Evolutionary conservation across 2,329 filamentous ascomycete species (phyloP).

Genomic region (Didymella lethalis): DNA sequence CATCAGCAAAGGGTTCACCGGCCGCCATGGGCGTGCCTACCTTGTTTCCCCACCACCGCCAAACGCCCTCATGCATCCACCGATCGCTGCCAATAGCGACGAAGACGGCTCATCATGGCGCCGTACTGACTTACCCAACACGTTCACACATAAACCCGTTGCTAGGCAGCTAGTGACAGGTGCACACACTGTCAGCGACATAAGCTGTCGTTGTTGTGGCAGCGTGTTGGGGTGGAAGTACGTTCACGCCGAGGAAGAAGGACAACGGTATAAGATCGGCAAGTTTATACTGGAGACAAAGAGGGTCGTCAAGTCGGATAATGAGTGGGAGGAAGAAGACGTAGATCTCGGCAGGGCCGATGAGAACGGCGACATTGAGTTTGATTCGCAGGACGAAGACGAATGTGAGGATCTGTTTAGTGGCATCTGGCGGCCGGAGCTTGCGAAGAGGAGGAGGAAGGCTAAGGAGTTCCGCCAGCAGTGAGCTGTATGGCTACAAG

Average conservation of each 20-base stretch:
- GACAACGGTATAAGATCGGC: constrained; percentile 70
- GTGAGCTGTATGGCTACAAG: background rate
- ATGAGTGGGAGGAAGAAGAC: constrained; percentile 60
- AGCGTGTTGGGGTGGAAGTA: constrained; percentile 71
- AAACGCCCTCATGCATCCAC: constrained; percentile 27
- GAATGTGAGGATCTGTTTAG: constrained; percentile 72
- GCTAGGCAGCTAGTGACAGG: constrained; percentile 69
- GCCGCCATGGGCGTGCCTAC: constrained; percentile 70
- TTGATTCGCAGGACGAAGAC: constrained; percentile 71
- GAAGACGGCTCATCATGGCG: constrained; percentile 19
- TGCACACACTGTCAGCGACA: constrained; percentile 68
- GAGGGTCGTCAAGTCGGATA: constrained; percentile 56
- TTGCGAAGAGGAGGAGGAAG: constrained; percentile 56
- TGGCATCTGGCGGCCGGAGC: constrained; percentile 65
- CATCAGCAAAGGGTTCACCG: constrained; percentile 71
- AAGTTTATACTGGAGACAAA: constrained; percentile 72
- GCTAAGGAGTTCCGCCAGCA: constrained; percentile 7
- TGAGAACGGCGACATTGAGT: constrained; percentile 55
- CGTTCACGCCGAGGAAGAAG: constrained; percentile 67
- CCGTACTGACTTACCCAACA: constrained; percentile 63
- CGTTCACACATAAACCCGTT: constrained; percentile 63
- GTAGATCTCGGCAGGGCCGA: constrained; percentile 20
- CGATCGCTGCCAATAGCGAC: constrained; percentile 28
- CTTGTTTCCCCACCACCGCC: constrained; percentile 61
- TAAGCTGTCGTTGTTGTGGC: constrained; percentile 65